phyloP scores from a whole-genome alignment of 2,329 filamentous ascomycete genomes.

The Endothia cerciana region DNA sequence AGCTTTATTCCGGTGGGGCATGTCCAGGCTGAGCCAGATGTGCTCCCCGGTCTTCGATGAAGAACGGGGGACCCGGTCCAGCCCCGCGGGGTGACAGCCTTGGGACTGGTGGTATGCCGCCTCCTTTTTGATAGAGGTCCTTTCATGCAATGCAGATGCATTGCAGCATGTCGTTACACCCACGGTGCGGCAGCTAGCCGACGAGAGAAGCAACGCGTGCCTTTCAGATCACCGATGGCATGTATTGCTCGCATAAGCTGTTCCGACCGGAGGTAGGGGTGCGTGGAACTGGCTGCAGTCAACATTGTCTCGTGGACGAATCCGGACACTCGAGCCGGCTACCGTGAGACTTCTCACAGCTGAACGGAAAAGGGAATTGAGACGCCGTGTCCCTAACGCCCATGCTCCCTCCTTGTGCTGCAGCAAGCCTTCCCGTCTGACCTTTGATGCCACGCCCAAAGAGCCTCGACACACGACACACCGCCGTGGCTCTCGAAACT shows the following conservation, averaged over 20 bases:
- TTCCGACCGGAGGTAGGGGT: background rate
- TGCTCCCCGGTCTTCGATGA: background rate
- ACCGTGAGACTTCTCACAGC: background rate
- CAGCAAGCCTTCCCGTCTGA: background rate
- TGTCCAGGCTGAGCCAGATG: background rate
- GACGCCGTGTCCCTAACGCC: background rate
- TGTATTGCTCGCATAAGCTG: constrained; percentile 1
- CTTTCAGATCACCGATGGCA: constrained; percentile 5
- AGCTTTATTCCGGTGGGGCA: background rate
- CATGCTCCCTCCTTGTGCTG: background rate
- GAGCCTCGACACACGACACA: background rate
- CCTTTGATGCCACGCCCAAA: no score
- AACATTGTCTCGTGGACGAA: constrained; percentile 7
- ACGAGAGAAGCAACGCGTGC: constrained; percentile 3
- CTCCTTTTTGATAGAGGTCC: background rate
- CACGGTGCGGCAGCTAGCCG: constrained; percentile 10
- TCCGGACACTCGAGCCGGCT: constrained; percentile 14
- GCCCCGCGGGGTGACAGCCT: background rate
- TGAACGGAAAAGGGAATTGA: background rate
- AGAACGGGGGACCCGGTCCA: background rate
- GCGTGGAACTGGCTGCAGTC: constrained; percentile 8
- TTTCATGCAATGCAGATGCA: constrained; percentile 16
- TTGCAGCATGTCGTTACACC: constrained; percentile 27
- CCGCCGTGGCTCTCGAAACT: background rate
- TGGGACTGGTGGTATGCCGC: no score